Conservation (phyloP, 345 rosid species). For the Acer negundo region DNA sequence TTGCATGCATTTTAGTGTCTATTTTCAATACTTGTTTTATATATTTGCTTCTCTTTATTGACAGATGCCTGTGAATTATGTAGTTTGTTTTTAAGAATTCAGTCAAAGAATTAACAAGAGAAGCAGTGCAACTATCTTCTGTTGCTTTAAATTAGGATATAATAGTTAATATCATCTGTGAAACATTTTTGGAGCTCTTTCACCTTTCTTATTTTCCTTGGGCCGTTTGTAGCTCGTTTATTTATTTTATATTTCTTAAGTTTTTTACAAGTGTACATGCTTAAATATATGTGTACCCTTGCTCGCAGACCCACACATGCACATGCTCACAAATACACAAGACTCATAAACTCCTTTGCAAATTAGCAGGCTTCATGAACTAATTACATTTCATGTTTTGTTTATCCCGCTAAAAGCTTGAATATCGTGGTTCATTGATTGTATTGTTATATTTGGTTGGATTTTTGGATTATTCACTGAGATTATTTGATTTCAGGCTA, state of each 20-base stretch:
- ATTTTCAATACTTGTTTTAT: not conserved
- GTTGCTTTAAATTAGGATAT: no score
- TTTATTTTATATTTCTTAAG: not conserved
- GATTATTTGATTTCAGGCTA: slow-evolving; percentile 58
- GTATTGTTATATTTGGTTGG: not conserved
- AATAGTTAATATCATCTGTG: not conserved
- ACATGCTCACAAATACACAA: not conserved
- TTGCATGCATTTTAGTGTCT: not conserved
- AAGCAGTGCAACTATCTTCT: not conserved
- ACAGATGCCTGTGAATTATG: not conserved
- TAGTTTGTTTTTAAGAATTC: not conserved
- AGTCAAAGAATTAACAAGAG: not conserved
- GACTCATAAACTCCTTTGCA: not conserved
- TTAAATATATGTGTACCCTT: not conserved
- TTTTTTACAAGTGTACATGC: not conserved
- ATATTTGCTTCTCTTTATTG: not conserved
- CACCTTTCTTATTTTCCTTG: not conserved
- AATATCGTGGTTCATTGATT: not conserved
- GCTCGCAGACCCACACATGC: not conserved
- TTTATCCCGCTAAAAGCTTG: not conserved
- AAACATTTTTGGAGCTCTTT: no score
- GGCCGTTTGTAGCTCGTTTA: not conserved
- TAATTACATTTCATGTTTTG: not conserved
- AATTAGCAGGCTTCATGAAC: slow-evolving; percentile 2
- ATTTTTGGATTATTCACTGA: slow-evolving; percentile 21